Evolutionary conservation across 768 basidiomycete genomes (phyloP), one percentile per base, ranked within the genome.

Genomic region (Pholiota conissans): DNA sequence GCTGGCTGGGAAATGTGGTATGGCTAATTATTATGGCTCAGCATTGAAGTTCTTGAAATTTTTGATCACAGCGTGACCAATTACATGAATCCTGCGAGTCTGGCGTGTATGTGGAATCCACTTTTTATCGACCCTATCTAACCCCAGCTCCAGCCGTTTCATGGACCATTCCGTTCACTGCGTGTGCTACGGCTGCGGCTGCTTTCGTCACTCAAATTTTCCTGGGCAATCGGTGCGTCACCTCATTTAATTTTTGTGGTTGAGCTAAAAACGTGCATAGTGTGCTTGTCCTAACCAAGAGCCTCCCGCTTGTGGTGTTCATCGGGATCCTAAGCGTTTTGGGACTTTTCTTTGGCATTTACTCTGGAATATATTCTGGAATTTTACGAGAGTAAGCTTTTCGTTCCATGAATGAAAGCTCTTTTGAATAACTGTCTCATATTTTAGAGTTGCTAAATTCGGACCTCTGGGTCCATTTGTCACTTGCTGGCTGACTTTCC

Each of bases 161-260:
- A n/a, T 84, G 82, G 81, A 77, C 77, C 3, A 78, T 81, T 45
- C 76, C 78, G 2, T 80, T 83, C 55, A 83, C 81, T 0, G 78
- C 82, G 4, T 67, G 76, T 20, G 78, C 75, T 5, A 81, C 76
- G 5, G 69, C 79, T 1, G 63, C 80, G 5, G 75, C 79, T 16
- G 82, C 81, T 0, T 64, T 83, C 29, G 69, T 81, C n/a, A 81
- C 82, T 0, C 83, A 84, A 59, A 52, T 69, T 32, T 83, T 80
- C 68, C 69, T 83, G 26, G 76, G 71, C 1, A 71, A 77, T 61
- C 77, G 81, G 80, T 76, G 51, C 24, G 74, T 18, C 55, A 46
- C 20, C 7, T 30, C 9, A 28, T 49, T 13, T n/a, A 2, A 32
- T 34, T 32, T 45, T 20, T 47, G 6, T 30, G 24, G 28, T 20